Evolutionary conservation across 2,329 filamentous ascomycete genomes (phyloP).

Genomic region (Aspergillus clavatus): DNA sequence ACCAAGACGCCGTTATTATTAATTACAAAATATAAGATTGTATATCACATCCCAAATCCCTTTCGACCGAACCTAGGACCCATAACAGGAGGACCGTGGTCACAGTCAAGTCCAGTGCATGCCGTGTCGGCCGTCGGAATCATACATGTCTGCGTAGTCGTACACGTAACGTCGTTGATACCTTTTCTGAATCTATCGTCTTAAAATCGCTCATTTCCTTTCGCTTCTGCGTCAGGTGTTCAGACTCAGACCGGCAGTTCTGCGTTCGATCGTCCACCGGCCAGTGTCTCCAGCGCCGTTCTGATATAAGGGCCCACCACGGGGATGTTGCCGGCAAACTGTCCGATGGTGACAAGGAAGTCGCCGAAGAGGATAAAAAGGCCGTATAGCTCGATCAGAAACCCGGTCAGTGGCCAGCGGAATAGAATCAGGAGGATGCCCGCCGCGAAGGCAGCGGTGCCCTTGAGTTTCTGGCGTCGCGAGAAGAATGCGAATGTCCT

Average conservation of each 20-base stretch:
- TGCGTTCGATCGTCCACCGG: conserved; percentile 65
- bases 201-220: not conserved
- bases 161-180: conserved; percentile 7
- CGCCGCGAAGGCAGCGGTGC: conserved; percentile 78
- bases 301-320: conserved; percentile 84
- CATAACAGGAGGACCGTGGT: not conserved
- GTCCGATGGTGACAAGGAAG: conserved; percentile 86
- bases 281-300: conserved; percentile 63
- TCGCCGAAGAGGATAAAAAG: conserved; percentile 93
- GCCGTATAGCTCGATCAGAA: conserved; percentile 85
- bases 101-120: not conserved
- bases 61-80: not conserved
- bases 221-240: not conserved
- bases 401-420: conserved; percentile 87
- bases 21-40: conserved; percentile 8
- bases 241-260: conserved; percentile 53
- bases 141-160: conserved; percentile 2
- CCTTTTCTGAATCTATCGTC: not conserved
- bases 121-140: not conserved
- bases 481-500: conserved; percentile 95
- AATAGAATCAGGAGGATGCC: conserved; percentile 83
- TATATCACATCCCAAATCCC: not conserved
- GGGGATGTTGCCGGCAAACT: conserved; percentile 79
- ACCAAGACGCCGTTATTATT: conserved; percentile 5
- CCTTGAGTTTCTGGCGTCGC: conserved; percentile 84